phyloP scores from a whole-genome alignment of 23 red algal species.

The Gracilaria caudata region DNA sequence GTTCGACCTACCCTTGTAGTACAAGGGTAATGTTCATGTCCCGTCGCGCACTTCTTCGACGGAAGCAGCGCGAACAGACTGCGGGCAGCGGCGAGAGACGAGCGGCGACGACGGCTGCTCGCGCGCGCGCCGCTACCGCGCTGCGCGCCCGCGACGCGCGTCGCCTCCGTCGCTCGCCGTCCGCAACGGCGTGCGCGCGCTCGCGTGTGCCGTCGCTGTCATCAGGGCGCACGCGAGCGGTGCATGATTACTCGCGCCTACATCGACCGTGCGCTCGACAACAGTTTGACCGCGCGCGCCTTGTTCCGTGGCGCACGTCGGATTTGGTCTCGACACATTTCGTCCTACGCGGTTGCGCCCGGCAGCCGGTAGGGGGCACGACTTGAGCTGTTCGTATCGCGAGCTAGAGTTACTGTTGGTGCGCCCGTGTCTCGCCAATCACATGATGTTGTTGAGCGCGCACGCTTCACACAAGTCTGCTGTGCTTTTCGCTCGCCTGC shows the following conservation, averaged over 20 bases:
- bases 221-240: neutral
- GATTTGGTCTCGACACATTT: constrained; percentile 30
- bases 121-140: neutral
- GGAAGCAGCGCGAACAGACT: too few species aligned
- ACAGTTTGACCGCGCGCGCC: constrained; percentile 26
- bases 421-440: too few species aligned
- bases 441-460: too few species aligned
- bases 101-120: constrained; percentile 1
- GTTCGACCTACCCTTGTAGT: too few species aligned
- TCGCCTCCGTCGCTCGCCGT: neutral
- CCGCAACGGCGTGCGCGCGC: neutral
- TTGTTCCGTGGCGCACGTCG: neutral
- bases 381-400: too few species aligned
- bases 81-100: constrained; percentile 9
- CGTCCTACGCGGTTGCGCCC: neutral
- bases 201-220: neutral
- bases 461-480: too few species aligned
- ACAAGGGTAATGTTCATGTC: too few species aligned
- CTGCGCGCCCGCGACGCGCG: neutral
- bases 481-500: too few species aligned
- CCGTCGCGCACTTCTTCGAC: too few species aligned
- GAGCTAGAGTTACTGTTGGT: too few species aligned
- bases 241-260: neutral
- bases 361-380: too few species aligned
- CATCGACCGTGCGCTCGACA: constrained; percentile 12